Evolutionary conservation across 306 rosid genomes (phyloP).

Genomic region (Fragaria ananassa): DNA sequence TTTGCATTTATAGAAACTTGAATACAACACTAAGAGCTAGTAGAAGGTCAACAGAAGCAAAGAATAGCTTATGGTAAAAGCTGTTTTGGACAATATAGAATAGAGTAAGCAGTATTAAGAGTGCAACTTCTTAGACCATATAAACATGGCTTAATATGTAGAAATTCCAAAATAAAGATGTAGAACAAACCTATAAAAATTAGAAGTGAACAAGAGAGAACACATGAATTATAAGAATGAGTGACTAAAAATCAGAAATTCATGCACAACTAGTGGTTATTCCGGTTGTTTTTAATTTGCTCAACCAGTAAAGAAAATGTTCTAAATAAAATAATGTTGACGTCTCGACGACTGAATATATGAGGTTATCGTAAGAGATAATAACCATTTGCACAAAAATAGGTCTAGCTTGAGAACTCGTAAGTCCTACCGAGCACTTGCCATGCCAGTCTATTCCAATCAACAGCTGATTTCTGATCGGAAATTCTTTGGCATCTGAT

Average conservation of each 20-base stretch:
- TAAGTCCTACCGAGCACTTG: neutral
- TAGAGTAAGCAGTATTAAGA: neutral
- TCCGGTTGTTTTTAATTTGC: neutral
- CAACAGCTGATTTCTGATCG: neutral
- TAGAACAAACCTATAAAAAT: neutral
- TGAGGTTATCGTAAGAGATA: no score
- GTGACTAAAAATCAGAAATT: neutral
- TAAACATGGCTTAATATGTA: neutral
- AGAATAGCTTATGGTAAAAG: neutral
- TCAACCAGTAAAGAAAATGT: neutral
- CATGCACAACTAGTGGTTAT: no score
- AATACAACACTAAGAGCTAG: neutral
- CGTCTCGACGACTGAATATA: neutral
- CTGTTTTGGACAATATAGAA: neutral
- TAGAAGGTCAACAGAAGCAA: conserved; percentile 3
- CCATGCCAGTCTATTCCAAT: neutral
- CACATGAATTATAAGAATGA: neutral
- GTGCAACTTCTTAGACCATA: neutral
- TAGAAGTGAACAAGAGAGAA: neutral
- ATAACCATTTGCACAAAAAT: neutral
- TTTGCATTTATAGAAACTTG: neutral
- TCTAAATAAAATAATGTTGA: no score
- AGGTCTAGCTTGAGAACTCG: neutral
- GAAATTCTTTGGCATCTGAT: neutral
- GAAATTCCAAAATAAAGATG: neutral